Evolutionary conservation across 2,329 filamentous ascomycete species (phyloP).

Genomic region (Pezicula rhizophila): DNA sequence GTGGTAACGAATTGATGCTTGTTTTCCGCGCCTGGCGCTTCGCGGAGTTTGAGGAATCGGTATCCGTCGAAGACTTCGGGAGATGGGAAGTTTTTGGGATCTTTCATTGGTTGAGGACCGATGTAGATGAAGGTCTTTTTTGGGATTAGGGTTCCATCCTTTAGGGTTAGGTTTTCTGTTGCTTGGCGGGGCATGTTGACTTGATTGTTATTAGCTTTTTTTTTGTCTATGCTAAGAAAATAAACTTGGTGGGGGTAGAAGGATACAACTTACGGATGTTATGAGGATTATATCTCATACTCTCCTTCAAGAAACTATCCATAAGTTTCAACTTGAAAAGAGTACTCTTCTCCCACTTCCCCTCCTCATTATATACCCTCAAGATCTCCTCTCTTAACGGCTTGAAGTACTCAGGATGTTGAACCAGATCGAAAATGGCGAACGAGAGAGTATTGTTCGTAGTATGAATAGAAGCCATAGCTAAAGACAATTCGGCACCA

Average conservation of each 20-base stretch:
- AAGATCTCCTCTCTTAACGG: conserved; percentile 30
- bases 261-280: conserved; percentile 19
- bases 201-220: neutral
- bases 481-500: conserved; percentile 29
- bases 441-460: conserved; percentile 40
- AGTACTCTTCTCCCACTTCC: conserved; percentile 22
- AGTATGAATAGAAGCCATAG: conserved; percentile 45
- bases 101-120: conserved; percentile 16
- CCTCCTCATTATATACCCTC: conserved; percentile 28
- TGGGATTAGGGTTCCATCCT: conserved; percentile 27
- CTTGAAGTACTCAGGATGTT: conserved; percentile 36
- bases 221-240: neutral
- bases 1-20: conserved; percentile 32
- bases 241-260: neutral
- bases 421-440: conserved; percentile 45
- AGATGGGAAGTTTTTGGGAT: conserved; percentile 10
- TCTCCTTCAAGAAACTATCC: conserved; percentile 35
- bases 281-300: conserved; percentile 28
- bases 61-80: conserved; percentile 12
- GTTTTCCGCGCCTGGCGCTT: conserved; percentile 14
- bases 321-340: conserved; percentile 23
- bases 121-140: conserved; percentile 4
- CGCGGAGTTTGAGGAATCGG: conserved; percentile 16
- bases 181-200: conserved; percentile 18
- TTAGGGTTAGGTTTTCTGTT: conserved; percentile 20